These are phyloP conservation scores for Xerocomus spinulosus DNA, from an alignment of 768 basidiomycete genomes.

Conservation along the genomic window DNA sequence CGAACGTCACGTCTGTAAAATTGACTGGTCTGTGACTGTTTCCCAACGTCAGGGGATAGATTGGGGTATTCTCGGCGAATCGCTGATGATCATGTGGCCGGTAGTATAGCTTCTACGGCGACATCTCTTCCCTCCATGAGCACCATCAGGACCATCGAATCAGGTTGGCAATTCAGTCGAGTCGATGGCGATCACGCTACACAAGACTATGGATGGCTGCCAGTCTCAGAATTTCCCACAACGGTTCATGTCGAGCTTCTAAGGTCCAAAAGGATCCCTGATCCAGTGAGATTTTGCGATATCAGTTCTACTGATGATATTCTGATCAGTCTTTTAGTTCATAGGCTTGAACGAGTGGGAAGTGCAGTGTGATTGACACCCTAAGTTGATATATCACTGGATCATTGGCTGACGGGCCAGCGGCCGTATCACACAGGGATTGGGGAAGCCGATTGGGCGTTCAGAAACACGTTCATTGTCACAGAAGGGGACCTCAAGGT, in stretches of 20 bases:
- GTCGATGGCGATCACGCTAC: constrained; percentile 57
- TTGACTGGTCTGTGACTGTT: too few species aligned
- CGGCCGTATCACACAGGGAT: constrained; percentile 54
- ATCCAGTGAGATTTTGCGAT: constrained; percentile 58
- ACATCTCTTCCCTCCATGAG: constrained; percentile 13
- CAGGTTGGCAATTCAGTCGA: constrained; percentile 66
- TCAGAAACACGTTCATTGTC: constrained; percentile 61
- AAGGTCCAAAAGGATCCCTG: constrained; percentile 67
- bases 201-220: constrained; percentile 62
- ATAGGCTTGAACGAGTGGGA: constrained; percentile 82
- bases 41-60: too few species aligned
- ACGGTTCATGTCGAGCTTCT: constrained; percentile 84
- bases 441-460: constrained; percentile 82
- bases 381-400: neutral
- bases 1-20: too few species aligned
- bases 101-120: too few species aligned
- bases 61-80: neutral
- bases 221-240: constrained; percentile 67
- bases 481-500: constrained; percentile 42
- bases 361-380: constrained; percentile 66
- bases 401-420: neutral
- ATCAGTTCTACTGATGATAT: neutral
- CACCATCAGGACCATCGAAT: constrained; percentile 28
- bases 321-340: constrained; percentile 42
- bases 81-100: neutral